Conservation (phyloP, 768 basidiomycete species). For the Trametes sanguinea region DNA sequence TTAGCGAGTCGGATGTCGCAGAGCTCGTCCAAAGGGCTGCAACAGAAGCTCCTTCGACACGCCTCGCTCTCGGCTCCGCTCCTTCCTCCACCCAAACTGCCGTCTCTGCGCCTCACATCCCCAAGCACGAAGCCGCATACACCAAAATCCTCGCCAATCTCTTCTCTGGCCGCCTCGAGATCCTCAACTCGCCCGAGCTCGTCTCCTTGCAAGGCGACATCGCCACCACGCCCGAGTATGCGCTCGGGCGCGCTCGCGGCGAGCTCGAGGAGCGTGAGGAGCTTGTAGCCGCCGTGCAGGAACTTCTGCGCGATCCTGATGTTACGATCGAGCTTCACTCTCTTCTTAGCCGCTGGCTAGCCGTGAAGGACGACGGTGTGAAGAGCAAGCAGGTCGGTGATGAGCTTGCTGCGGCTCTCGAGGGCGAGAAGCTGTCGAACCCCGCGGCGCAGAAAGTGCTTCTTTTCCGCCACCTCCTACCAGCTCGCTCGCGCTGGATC, state of each 20-base stretch:
- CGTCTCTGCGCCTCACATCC: constrained; percentile 58
- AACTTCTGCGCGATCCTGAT: constrained; percentile 56
- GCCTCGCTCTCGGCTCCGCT: constrained; percentile 51
- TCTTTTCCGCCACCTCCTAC: constrained; percentile 60
- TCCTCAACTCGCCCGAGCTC: constrained; percentile 81
- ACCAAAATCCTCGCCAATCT: constrained; percentile 83
- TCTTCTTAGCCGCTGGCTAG: constrained; percentile 76
- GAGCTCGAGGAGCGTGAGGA: constrained; percentile 74
- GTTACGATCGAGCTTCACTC: constrained; percentile 62
- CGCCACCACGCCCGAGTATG: constrained; percentile 93
- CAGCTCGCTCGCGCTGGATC: constrained; percentile 86
- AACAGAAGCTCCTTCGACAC: constrained; percentile 39
- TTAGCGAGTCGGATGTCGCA: constrained; percentile 47
- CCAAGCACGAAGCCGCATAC: constrained; percentile 89
- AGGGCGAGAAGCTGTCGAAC: constrained; percentile 38
- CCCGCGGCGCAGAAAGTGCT: constrained; percentile 59
- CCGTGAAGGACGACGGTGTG: constrained; percentile 62
- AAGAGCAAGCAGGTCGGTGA: constrained; percentile 63
- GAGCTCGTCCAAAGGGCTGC: constrained; percentile 50
- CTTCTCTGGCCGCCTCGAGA: constrained; percentile 76
- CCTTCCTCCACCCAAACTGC: constrained; percentile 28
- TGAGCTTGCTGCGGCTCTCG: constrained; percentile 54
- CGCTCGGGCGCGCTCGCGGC: constrained; percentile 87
- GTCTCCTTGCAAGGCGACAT: constrained; percentile 67
- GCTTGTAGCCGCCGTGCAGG: constrained; percentile 64